These are phyloP conservation scores for Zygoascus flipseniorum DNA, from an alignment of 805 yeast species.

Conservation along the genomic window DNA sequence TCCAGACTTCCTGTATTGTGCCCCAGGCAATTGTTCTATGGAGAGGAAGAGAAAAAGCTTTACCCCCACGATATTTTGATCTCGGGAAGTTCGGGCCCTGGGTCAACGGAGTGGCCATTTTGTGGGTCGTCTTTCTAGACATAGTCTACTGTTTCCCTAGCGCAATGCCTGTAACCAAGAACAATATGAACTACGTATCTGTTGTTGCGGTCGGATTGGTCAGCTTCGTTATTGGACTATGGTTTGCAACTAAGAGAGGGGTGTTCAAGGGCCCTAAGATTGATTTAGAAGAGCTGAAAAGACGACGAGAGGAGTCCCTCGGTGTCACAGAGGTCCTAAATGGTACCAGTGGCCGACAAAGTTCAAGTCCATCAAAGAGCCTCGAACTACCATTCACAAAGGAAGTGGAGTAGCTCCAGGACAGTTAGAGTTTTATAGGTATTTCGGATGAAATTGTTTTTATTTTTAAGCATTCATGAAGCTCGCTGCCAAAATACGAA, in stretches of 20 bases:
- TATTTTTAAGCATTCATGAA: no score
- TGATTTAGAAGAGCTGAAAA: background rate
- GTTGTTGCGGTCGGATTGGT: constrained; percentile 3
- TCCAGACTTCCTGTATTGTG: constrained; percentile 20
- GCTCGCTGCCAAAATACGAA: no score
- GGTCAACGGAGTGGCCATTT: constrained; percentile 29
- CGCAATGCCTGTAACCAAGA: constrained; percentile 49
- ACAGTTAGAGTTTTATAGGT: no score
- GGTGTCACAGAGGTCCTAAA: background rate
- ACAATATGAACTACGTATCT: constrained; percentile 50
- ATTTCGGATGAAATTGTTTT: no score
- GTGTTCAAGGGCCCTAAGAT: constrained; percentile 3
- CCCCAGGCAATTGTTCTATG: background rate
- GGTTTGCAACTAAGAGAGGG: background rate
- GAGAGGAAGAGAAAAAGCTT: background rate
- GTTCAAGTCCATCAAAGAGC: no score
- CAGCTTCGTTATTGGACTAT: background rate
- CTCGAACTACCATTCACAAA: no score
- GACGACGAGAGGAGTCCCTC: background rate
- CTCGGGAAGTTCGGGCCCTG: background rate
- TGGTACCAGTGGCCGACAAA: background rate
- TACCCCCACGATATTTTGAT: background rate
- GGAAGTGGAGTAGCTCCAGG: no score
- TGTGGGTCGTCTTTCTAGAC: constrained; percentile 52
- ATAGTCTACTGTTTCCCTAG: constrained; percentile 58